phyloP scores from a whole-genome alignment of 2,329 filamentous ascomycete species.

The Geosmithia putterillii region DNA sequence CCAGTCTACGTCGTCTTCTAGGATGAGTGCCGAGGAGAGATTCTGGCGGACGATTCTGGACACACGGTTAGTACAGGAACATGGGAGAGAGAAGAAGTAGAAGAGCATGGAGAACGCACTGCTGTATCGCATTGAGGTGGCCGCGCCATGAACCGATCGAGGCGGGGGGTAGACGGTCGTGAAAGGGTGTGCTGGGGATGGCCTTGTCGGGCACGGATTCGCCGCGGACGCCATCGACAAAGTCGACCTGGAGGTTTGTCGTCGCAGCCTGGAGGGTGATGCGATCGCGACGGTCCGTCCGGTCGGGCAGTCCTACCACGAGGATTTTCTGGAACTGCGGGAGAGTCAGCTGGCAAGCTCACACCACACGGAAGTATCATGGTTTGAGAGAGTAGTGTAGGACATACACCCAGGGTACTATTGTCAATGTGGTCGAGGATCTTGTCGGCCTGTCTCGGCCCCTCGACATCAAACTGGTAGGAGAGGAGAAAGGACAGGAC shows the following conservation, averaged over 20 bases:
- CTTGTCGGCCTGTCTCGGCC: neutral
- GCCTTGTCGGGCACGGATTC: constrained; percentile 22
- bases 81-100: neutral
- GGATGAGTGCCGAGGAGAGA: constrained; percentile 33
- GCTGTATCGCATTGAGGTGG: constrained; percentile 23
- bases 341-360: neutral
- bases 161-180: constrained; percentile 13
- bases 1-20: constrained; percentile 48
- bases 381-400: neutral
- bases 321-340: constrained; percentile 43
- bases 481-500: no score
- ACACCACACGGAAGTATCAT: neutral
- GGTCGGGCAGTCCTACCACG: constrained; percentile 35
- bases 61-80: neutral
- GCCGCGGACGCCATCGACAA: constrained; percentile 30
- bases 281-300: constrained; percentile 37
- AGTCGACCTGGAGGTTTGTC: constrained; percentile 29
- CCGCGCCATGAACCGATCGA: constrained; percentile 23
- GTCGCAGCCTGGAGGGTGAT: constrained; percentile 33
- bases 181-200: constrained; percentile 17
- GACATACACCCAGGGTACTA: neutral
- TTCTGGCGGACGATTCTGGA: constrained; percentile 28
- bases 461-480: no score
- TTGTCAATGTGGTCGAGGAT: neutral
- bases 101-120: constrained; percentile 8